Conservation (phyloP, 1,284 basidiomycete species). For the Marasmius sp. region DNA sequence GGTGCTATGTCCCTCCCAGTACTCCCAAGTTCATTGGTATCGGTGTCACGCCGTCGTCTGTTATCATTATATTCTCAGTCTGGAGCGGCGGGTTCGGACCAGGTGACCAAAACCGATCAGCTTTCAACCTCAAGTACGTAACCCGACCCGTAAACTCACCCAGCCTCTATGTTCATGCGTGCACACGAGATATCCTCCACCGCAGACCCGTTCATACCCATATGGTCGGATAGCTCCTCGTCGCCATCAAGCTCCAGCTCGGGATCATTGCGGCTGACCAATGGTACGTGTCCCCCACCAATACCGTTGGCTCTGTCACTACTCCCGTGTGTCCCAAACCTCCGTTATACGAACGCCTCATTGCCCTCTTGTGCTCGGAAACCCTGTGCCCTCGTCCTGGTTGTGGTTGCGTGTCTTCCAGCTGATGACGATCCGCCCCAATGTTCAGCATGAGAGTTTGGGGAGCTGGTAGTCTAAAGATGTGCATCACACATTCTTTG, state of each 20-base stretch:
- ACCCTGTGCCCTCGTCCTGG: conserved; percentile 60
- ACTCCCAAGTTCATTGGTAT: conserved; percentile 98
- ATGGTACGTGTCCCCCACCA: conserved; percentile 41
- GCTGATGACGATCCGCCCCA: no score
- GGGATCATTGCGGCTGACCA: conserved; percentile 52
- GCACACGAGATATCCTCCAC: conserved; percentile 82
- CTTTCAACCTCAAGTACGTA: neutral
- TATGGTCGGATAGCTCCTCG: conserved; percentile 51
- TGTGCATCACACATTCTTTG: conserved; percentile 92
- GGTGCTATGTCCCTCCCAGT: conserved; percentile 77
- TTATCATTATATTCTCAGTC: conserved; percentile 96
- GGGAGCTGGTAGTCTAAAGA: conserved; percentile 69
- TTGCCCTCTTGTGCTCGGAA: conserved; percentile 70
- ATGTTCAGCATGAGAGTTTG: conserved; percentile 16
- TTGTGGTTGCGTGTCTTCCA: no score
- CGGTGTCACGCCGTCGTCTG: conserved; percentile 82
- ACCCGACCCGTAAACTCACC: conserved; percentile 54
- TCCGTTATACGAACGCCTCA: conserved; percentile 62
- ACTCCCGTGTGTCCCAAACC: neutral
- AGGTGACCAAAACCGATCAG: neutral
- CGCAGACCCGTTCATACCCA: conserved; percentile 30
- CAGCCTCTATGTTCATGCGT: conserved; percentile 96
- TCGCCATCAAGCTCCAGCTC: conserved; percentile 78
- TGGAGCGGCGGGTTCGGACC: conserved; percentile 44
- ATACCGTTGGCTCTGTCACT: no score